phyloP scores from a whole-genome alignment of 2,329 filamentous ascomycete genomes.

The Aspergillus sp. region DNA sequence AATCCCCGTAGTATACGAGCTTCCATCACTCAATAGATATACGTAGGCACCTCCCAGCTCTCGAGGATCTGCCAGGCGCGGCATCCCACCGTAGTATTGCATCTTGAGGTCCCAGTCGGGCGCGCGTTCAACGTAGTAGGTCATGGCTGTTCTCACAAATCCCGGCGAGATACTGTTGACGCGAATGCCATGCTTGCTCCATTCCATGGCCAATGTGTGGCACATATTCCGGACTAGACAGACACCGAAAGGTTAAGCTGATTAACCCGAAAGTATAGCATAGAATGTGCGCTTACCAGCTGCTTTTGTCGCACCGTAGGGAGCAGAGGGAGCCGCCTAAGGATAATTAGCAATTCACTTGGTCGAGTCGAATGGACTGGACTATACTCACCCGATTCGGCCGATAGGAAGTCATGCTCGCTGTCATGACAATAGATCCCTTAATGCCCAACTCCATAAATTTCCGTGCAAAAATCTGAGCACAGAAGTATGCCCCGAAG shows the following conservation, averaged over 20 bases:
- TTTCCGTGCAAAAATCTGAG: conserved; percentile 21
- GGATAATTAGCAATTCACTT: not conserved
- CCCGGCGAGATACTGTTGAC: conserved; percentile 43
- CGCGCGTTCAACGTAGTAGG: conserved; percentile 46
- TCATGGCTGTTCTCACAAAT: conserved; percentile 40
- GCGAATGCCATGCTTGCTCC: conserved; percentile 36
- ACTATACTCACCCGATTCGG: conserved; percentile 33
- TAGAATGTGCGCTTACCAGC: conserved; percentile 18
- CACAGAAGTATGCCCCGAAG: conserved; percentile 26
- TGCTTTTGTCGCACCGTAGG: conserved; percentile 43
- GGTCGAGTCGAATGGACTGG: too few relatives aligned
- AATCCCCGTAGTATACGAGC: conserved; percentile 32
- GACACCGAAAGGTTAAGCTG: not conserved
- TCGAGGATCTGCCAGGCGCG: conserved; percentile 46
- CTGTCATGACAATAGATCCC: conserved; percentile 40
- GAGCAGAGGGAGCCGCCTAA: conserved; percentile 44
- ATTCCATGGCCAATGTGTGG: conserved; percentile 41
- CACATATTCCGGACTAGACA: conserved; percentile 20
- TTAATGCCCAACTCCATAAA: conserved; percentile 38
- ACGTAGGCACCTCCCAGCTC: conserved; percentile 53
- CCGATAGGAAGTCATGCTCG: conserved; percentile 44
- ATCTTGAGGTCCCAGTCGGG: conserved; percentile 53
- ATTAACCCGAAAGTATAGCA: not conserved
- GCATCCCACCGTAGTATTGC: conserved; percentile 54
- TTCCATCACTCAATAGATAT: conserved; percentile 47